Evolutionary conservation across 2,329 filamentous ascomycete species (phyloP).

Genomic region (Dactylellina parvicollis): DNA sequence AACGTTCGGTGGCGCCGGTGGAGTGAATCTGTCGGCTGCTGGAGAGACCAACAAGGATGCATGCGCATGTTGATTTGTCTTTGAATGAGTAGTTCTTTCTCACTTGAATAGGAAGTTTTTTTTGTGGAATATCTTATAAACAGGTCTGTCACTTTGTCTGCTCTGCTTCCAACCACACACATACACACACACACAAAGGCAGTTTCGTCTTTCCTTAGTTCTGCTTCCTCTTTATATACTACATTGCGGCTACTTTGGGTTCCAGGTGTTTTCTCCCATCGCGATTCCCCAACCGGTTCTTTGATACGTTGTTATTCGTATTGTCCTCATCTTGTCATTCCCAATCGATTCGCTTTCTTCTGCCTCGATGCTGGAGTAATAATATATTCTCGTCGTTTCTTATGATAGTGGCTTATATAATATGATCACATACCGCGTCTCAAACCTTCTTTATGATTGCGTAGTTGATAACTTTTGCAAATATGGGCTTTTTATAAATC

Average conservation of each 20-base stretch:
- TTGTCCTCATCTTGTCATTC: constrained; percentile 5
- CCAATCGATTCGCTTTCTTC: constrained; percentile 4
- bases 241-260: constrained; percentile 43
- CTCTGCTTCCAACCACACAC: too few relatives aligned
- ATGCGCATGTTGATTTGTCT: constrained; percentile 35
- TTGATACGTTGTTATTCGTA: constrained; percentile 3
- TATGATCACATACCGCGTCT: constrained; percentile 13
- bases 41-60: constrained; percentile 46
- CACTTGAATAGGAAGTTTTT: too few relatives aligned
- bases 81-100: neutral
- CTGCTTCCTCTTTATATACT: constrained; percentile 14
- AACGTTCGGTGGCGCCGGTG: constrained; percentile 45
- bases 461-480: too few relatives aligned
- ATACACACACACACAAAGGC: neutral
- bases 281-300: constrained; percentile 37
- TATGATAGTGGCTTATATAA: constrained; percentile 30
- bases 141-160: too few relatives aligned
- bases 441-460: too few relatives aligned
- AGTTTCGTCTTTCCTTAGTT: constrained; percentile 1
- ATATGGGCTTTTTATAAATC: too few relatives aligned
- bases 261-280: constrained; percentile 42
- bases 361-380: constrained; percentile 30
- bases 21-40: constrained; percentile 51
- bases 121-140: too few relatives aligned
- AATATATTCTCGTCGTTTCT: constrained; percentile 23